phyloP scores from a whole-genome alignment of 2,329 filamentous ascomycete species.

The Xylaria sp. region DNA sequence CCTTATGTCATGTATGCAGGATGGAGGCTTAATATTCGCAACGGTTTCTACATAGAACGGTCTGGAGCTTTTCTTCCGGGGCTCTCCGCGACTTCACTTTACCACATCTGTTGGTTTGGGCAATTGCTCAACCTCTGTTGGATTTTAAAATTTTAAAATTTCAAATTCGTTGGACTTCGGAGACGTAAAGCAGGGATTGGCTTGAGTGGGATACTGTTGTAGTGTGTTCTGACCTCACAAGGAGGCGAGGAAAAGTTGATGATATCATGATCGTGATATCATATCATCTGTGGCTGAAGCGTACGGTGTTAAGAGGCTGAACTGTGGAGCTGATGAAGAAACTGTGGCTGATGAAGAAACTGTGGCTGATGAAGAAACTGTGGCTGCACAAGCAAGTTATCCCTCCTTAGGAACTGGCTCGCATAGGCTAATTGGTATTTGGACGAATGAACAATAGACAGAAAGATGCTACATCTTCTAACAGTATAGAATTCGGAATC shows the following conservation, averaged over 20 bases:
- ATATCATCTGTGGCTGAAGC: constrained; percentile 8
- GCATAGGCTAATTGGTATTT: neutral
- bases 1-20: constrained; percentile 21
- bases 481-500: too few relatives aligned
- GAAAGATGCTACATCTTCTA: neutral
- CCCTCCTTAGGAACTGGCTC: too few relatives aligned
- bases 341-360: neutral
- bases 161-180: neutral
- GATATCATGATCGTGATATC: constrained; percentile 9
- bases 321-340: neutral
- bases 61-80: neutral
- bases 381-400: neutral
- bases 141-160: neutral
- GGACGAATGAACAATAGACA: neutral
- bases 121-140: neutral
- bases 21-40: constrained; percentile 11
- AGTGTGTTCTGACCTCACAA: neutral
- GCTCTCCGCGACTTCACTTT: neutral
- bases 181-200: neutral
- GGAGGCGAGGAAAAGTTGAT: neutral
- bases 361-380: neutral
- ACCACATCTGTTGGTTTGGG: neutral
- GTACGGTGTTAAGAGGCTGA: neutral
- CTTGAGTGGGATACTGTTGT: neutral
- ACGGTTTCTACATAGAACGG: constrained; percentile 2